Evolutionary conservation across 2,329 filamentous ascomycete genomes (phyloP).

Genomic region (Neocucurbitaria cava): DNA sequence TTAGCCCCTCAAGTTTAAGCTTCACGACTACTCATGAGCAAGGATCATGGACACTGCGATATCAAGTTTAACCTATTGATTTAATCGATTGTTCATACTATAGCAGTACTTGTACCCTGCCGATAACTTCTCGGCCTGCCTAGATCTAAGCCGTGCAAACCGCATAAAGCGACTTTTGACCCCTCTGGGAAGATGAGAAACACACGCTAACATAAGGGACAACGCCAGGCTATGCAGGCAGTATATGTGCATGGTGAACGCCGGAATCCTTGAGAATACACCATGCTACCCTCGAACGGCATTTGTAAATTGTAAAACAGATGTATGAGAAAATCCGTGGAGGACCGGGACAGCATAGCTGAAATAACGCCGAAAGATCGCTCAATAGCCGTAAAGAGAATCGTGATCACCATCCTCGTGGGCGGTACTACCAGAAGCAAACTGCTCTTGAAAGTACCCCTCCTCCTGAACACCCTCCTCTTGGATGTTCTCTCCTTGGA

Average conservation of each 20-base stretch:
- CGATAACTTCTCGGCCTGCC: too few species aligned
- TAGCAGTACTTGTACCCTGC: too few species aligned
- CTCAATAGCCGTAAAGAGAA: constrained; percentile 31
- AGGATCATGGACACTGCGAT: too few species aligned
- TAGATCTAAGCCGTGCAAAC: too few species aligned
- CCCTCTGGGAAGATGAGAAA: not conserved
- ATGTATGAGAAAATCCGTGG: not conserved
- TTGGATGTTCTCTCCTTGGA: constrained; percentile 6
- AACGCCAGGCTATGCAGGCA: not conserved
- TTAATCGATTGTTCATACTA: too few species aligned
- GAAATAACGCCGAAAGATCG: not conserved
- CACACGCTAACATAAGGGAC: not conserved
- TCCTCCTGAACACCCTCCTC: constrained; percentile 13
- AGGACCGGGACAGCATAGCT: not conserved
- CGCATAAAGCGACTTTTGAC: not conserved
- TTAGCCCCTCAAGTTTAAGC: not conserved
- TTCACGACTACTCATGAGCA: too few species aligned
- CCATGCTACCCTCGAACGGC: not conserved
- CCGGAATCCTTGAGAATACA: not conserved
- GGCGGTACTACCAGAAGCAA: constrained; percentile 21
- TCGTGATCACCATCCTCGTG: constrained; percentile 22
- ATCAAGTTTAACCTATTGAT: too few species aligned
- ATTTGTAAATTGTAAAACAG: not conserved
- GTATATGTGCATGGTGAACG: not conserved
- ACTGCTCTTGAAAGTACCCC: constrained; percentile 34